These are phyloP conservation scores for Suhomyces anneliseae DNA, from an alignment of 1,139 yeast species.

Conservation along the genomic window DNA sequence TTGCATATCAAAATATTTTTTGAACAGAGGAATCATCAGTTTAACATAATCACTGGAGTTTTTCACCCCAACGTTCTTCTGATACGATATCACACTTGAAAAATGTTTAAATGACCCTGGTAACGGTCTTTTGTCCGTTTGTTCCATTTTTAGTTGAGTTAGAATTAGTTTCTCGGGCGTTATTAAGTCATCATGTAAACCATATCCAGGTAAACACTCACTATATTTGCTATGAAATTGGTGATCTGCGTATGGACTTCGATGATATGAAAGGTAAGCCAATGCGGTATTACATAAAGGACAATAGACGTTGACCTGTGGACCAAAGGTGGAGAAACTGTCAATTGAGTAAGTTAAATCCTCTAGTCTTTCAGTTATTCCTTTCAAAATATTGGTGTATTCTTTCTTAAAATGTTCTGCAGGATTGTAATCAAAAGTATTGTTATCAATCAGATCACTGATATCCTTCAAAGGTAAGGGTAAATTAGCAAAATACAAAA, in stretches of 20 bases:
- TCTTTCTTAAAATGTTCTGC: slow-evolving; percentile 2
- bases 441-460: slow-evolving; percentile 21
- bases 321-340: slow-evolving; percentile 6
- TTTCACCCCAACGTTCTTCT: slow-evolving; percentile 1
- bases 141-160: slow-evolving; percentile 26
- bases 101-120: slow-evolving; percentile 16
- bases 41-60: slow-evolving; percentile 7
- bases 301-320: slow-evolving; percentile 16
- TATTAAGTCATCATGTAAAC: not conserved
- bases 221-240: not conserved
- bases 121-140: slow-evolving; percentile 7
- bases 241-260: slow-evolving; percentile 25
- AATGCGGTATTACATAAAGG: slow-evolving; percentile 17
- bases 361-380: not conserved
- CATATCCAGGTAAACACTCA: slow-evolving; percentile 9
- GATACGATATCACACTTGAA: slow-evolving; percentile 10
- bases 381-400: slow-evolving; percentile 9
- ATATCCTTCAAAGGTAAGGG: slow-evolving; percentile 30
- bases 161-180: slow-evolving; percentile 22
- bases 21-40: not conserved
- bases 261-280: slow-evolving; percentile 15
- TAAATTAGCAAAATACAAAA: slow-evolving; percentile 21
- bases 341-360: slow-evolving; percentile 5
- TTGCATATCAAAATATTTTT: too few species aligned
- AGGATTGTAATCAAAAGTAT: slow-evolving; percentile 22